phyloP scores from a whole-genome alignment of 2,329 filamentous ascomycete species.

The Xylariaceae sp. region DNA sequence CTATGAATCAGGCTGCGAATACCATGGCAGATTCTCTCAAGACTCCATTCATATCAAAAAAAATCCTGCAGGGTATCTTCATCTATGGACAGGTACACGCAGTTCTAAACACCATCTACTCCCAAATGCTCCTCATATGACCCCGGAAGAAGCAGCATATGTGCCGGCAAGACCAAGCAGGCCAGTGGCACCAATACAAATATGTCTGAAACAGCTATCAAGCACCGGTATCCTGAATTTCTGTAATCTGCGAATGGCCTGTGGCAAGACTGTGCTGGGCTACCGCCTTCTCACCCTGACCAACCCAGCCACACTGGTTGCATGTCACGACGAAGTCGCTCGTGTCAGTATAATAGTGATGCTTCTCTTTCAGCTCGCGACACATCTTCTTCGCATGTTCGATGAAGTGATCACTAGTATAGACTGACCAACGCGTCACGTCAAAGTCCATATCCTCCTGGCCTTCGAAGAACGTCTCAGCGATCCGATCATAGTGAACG shows the following conservation, averaged over 20 bases:
- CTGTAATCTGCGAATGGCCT: conserved; percentile 55
- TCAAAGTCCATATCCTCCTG: conserved; percentile 68
- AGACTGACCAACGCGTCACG: conserved; percentile 52
- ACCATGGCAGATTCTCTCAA: no score
- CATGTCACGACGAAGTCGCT: conserved; percentile 75
- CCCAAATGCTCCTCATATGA: no score
- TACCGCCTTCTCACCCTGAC: conserved; percentile 62
- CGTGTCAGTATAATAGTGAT: conserved; percentile 87
- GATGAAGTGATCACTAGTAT: conserved; percentile 61
- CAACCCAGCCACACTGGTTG: conserved; percentile 64
- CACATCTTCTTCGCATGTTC: conserved; percentile 63
- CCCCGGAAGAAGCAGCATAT: no score
- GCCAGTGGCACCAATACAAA: no score
- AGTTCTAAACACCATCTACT: no score
- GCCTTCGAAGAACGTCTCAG: conserved; percentile 61
- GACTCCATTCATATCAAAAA: no score
- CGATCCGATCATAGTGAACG: conserved; percentile 52
- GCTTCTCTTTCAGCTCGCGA: conserved; percentile 54
- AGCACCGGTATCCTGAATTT: conserved; percentile 28
- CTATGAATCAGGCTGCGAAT: no score
- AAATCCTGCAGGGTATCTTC: no score
- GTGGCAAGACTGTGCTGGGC: conserved; percentile 58
- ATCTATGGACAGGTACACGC: no score
- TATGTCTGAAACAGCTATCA: no score
- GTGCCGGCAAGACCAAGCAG: no score